A percentile compares a stretch with the other conserved stretches of the same genome.
Evolutionary conservation across 441 rosid species (phyloP).

Genomic region (Euphorbia celastroides): DNA sequence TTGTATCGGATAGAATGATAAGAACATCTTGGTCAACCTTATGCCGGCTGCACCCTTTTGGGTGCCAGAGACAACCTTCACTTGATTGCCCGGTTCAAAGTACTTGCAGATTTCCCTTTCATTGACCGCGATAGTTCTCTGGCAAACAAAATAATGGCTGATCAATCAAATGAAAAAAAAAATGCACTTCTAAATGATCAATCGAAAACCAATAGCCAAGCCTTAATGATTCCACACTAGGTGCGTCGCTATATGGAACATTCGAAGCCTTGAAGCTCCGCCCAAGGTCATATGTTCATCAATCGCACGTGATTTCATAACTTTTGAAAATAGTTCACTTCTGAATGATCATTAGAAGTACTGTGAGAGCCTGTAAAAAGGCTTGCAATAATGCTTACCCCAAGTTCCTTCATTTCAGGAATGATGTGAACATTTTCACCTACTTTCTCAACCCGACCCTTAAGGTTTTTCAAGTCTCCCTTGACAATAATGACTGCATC

Average conservation of each 20-base stretch:
- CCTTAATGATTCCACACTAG: no score
- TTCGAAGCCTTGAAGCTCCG: no score
- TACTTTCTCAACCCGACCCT: conserved; percentile 98
- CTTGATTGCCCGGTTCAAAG: conserved; percentile 97
- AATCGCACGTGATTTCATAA: no score
- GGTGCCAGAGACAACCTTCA: conserved; percentile 90
- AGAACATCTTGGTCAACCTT: conserved; percentile 97
- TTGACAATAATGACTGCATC: conserved; percentile 92
- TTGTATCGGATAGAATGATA: conserved; percentile 84
- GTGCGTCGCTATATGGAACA: no score
- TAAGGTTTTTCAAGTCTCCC: conserved; percentile 90
- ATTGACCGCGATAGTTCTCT: conserved; percentile 88
- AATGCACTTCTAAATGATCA: neutral
- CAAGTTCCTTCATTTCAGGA: conserved; percentile 92
- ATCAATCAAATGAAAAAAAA: conserved; percentile 9
- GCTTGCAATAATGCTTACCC: conserved; percentile 46
- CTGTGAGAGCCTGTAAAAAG: neutral
- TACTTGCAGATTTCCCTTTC: conserved; percentile 92
- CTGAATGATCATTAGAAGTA: neutral
- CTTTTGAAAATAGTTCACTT: no score
- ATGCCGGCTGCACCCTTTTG: conserved; percentile 97
- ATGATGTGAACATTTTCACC: conserved; percentile 87
- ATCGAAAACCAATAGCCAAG: no score
- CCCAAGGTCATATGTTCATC: no score
- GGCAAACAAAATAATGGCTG: conserved; percentile 21